Evolutionary conservation across 768 basidiomycete species (phyloP), one percentile per base, ranked within the genome.

Genomic region (Chlorophyllum brunneum): DNA sequence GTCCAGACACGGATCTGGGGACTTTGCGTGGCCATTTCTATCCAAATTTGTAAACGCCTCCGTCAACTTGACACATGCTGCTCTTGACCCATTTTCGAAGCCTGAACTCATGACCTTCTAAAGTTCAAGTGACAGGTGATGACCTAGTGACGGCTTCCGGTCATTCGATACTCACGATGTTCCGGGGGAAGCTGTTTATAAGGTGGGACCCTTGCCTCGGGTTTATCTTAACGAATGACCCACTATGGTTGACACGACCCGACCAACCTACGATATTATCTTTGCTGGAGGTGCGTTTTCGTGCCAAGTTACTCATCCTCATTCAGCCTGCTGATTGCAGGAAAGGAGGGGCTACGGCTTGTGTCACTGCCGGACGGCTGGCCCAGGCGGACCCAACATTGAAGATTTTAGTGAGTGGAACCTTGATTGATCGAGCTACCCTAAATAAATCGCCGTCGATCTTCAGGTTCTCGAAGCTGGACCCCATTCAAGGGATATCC

Each of bases 401-500:
- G 44, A 80, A 71, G 58, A 82, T 86, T 42, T 76, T 86, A 10
- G 76, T 75, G 56, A 46, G 68, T 57, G 4, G 11, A 31, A 6
- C 15, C 15, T 40, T 27, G 33, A 36, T 44, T 16, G 27, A n/a
- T 15, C 44, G 22, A 41, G 44, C n/a, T 7, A 10, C 24, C 23
- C n/a, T 34, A 5, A 15, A 36, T n/a, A 36, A 15, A 16, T n/a
- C 16, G 2, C 13, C 9, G 34, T 18, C 9, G 37, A 7, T 15
- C 4, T 30, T 13, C 39, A 75, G 75, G 62, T 85, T 39, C 61
- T 86, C 20, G 85, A 87, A 66, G 73, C 78, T 10, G 85, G 85
- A 1, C 70, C 73, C 4, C 72, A 78, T 50, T 78, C 78, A 0
- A 63, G 68, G 24, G 71, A 83, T 31, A 26, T 77, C 5, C 70